Base-by-base conservation (phyloP, 148 eudicot genomes). In the Polygonum aviculare region DNA sequence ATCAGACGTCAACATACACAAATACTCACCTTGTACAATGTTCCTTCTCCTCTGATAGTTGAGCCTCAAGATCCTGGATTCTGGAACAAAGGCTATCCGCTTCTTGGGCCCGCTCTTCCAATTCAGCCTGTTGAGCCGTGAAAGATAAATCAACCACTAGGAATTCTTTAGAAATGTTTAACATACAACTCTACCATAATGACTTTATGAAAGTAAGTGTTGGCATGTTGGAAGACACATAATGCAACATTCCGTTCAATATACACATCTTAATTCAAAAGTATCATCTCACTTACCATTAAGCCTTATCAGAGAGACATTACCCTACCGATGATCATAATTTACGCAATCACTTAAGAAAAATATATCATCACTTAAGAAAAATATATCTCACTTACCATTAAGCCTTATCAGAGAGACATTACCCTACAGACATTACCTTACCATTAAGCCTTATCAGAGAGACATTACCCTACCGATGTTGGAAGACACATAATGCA, bases 21-120 rank as follows among this genome's bases (percentile, higher is more conserved):
- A 7, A 60, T 75, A 73, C n/a, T 73, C 77, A 94, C 98, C 97
- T 89, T 86, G 78, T 85, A 74, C 78, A 83, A 21, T 86, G 90
- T 40, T 85, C 98, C 79, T 87, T 89, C 82, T 94, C 98, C 78
- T 87, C 85, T 47, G 79, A 70, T 75, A 92, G 86, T 78, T 88
- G 96, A 74, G 77, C 84, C 80, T 94, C 97, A 71, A 92, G 91
- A 79, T 92, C 94, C 76, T 83, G 82, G 70, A 89, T 84, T 81
- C 80, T 82, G 52, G 85, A 85, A 77, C 82, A 79, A 60, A 94
- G 90, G 76, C 83, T 85, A 77, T 89, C 92, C 55, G 85, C 90
- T 87, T 92, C 96, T 81, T 84, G 87, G 76, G 60, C 79, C 84
- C 83, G 86, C 82, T 86, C 96, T 69, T 89, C 87, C 78, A 94